Evolutionary conservation across 2,329 filamentous ascomycete genomes (phyloP).

Genomic region (Alternaria alternata): DNA sequence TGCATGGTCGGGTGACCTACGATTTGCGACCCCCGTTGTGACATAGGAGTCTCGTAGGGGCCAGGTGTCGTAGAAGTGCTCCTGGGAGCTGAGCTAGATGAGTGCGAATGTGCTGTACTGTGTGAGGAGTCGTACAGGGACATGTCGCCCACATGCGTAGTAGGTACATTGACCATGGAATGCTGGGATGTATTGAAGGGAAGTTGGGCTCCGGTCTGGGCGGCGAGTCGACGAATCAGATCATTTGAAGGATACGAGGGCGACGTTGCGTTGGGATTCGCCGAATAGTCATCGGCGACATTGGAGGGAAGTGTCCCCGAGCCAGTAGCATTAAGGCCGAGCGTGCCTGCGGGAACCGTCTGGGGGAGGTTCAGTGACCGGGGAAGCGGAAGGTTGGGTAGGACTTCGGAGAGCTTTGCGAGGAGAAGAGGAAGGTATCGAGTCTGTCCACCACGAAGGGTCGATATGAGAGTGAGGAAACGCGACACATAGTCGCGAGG

Average conservation of each 20-base stretch:
- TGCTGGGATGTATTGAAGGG: conserved; percentile 45
- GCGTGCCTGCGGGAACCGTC: conserved; percentile 36
- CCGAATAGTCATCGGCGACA: conserved; percentile 39
- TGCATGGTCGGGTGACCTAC: conserved; percentile 33
- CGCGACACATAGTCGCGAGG: conserved; percentile 77
- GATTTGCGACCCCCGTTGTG: conserved; percentile 37
- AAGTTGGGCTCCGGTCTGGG: conserved; percentile 47
- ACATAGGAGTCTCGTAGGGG: conserved; percentile 42
- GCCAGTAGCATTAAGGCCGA: conserved; percentile 35
- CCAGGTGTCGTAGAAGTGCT: conserved; percentile 47
- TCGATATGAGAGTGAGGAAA: conserved; percentile 71
- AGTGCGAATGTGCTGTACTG: conserved; percentile 44
- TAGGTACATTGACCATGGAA: conserved; percentile 40
- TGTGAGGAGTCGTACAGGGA: conserved; percentile 47
- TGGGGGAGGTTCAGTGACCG: conserved; percentile 45
- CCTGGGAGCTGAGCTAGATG: conserved; percentile 40
- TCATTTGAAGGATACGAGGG: conserved; percentile 45
- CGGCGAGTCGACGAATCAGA: conserved; percentile 46
- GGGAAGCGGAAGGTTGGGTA: conserved; percentile 61
- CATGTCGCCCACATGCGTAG: conserved; percentile 46
- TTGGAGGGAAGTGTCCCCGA: conserved; percentile 42
- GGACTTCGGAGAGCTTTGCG: conserved; percentile 75
- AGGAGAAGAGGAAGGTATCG: conserved; percentile 80
- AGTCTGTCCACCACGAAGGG: conserved; percentile 76
- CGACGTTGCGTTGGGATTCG: conserved; percentile 35